Conservation (phyloP, 2,329 filamentous ascomycete species). For the Verticillium tricorpus region DNA sequence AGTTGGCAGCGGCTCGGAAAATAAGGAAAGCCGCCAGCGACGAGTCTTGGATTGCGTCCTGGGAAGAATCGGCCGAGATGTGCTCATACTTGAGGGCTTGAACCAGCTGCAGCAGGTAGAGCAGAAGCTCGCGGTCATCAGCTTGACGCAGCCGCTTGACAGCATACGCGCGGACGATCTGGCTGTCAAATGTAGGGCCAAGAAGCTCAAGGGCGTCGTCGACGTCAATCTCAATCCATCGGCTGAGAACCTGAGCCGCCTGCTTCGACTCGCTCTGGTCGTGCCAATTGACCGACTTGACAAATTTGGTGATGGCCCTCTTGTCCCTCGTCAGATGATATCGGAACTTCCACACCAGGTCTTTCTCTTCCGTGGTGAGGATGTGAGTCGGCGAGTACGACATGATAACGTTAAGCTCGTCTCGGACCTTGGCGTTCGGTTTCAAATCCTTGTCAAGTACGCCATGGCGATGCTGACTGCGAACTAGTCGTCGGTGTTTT, state of each 20-base stretch:
- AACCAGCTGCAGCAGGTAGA: conserved; percentile 91
- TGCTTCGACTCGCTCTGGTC: conserved; percentile 82
- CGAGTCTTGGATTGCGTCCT: conserved; percentile 66
- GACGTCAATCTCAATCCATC: conserved; percentile 95
- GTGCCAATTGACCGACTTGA: conserved; percentile 95
- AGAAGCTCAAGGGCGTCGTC: conserved; percentile 94
- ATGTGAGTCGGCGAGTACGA: conserved; percentile 89
- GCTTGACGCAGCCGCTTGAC: conserved; percentile 88
- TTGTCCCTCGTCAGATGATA: conserved; percentile 94
- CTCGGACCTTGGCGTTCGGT: conserved; percentile 90
- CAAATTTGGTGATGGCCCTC: conserved; percentile 88
- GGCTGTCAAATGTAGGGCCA: conserved; percentile 86
- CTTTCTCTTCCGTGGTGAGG: conserved; percentile 85
- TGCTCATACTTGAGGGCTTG: conserved; percentile 94
- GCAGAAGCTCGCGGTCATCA: conserved; percentile 82
- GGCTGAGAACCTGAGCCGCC: conserved; percentile 81
- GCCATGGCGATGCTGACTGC: conserved; percentile 86
- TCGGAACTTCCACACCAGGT: conserved; percentile 95
- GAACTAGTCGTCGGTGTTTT: conserved; percentile 87
- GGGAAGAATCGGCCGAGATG: conserved; percentile 52
- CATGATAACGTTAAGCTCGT: conserved; percentile 88
- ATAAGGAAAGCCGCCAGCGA: conserved; percentile 89
- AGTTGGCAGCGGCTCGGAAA: conserved; percentile 78
- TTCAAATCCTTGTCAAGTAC: conserved; percentile 92
- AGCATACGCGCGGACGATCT: conserved; percentile 84